Conservation (phyloP, 2,329 filamentous ascomycete species). For the Exophiala mesophila region DNA sequence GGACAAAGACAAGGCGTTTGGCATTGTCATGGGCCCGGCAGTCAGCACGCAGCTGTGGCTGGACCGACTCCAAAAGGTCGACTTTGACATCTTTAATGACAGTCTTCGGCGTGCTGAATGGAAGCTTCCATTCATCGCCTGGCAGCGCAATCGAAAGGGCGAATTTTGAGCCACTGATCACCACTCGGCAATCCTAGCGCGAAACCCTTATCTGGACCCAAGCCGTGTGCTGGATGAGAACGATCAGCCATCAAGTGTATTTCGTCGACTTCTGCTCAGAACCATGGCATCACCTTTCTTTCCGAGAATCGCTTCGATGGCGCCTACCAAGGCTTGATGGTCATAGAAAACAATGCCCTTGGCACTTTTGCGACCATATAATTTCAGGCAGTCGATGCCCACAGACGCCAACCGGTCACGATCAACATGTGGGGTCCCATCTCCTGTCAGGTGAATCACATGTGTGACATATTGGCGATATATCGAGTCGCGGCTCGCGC, state of each 20-base stretch:
- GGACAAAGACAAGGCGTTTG: constrained; percentile 57
- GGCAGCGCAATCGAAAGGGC: constrained; percentile 54
- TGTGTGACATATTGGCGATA: constrained; percentile 27
- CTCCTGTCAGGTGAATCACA: constrained; percentile 25
- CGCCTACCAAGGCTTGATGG: constrained; percentile 65
- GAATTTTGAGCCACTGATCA: constrained; percentile 40
- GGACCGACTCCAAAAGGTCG: constrained; percentile 66
- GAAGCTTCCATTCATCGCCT: constrained; percentile 78
- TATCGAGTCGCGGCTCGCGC: constrained; percentile 12
- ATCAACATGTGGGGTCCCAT: constrained; percentile 24
- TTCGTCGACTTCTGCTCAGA: constrained; percentile 48
- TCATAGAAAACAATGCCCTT: constrained; percentile 66
- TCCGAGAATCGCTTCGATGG: constrained; percentile 72
- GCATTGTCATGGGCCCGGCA: constrained; percentile 69
- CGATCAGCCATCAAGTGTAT: constrained; percentile 47
- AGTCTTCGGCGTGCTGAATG: constrained; percentile 64
- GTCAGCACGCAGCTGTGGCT: constrained; percentile 75
- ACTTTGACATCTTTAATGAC: constrained; percentile 76
- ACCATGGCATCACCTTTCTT: constrained; percentile 52
- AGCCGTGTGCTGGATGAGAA: not conserved
- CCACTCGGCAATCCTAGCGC: no score
- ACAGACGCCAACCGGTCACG: constrained; percentile 18
- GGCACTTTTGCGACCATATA: constrained; percentile 63
- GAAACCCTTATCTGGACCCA: no score
- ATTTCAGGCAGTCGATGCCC: constrained; percentile 64